A percentile compares a stretch with the other conserved stretches of the same genome.
Evolutionary conservation across 2,329 filamentous ascomycete genomes (phyloP).

Genomic region (Trichoderma aggressivum): DNA sequence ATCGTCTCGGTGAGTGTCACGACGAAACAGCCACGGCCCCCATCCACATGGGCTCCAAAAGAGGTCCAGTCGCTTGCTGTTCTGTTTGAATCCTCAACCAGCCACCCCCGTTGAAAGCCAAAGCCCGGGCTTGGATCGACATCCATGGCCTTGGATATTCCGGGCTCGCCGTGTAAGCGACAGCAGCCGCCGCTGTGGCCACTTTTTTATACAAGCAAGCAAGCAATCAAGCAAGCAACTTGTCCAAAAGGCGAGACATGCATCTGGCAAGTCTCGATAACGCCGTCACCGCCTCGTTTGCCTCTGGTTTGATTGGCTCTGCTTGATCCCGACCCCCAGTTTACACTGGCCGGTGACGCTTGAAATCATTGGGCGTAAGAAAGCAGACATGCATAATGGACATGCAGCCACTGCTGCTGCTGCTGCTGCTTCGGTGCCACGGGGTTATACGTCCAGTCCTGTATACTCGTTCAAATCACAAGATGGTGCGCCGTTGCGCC

Average conservation of each 20-base stretch:
- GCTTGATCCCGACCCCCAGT: conserved; percentile 13
- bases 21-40: background rate
- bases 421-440: background rate
- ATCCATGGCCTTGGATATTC: background rate
- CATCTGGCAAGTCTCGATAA: background rate
- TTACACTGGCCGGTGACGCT: background rate
- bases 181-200: background rate
- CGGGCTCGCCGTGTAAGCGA: conserved; percentile 1
- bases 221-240: background rate
- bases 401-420: conserved; percentile 2
- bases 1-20: conserved; percentile 10
- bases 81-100: background rate
- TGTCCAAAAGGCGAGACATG: background rate
- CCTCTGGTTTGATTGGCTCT: conserved; percentile 4
- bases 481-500: conserved; percentile 14
- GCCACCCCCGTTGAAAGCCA: background rate
- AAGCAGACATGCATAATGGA: conserved; percentile 5
- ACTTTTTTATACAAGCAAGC: background rate
- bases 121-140: background rate
- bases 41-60: no score
- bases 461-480: conserved; percentile 7
- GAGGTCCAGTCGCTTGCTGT: no score
- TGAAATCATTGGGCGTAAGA: conserved; percentile 6
- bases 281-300: conserved; percentile 12
- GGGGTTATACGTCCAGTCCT: background rate